Evolutionary conservation across 306 rosid species (phyloP), one percentile per base, ranked within the genome.

Genomic region (Oemleria cerasiformis): DNA sequence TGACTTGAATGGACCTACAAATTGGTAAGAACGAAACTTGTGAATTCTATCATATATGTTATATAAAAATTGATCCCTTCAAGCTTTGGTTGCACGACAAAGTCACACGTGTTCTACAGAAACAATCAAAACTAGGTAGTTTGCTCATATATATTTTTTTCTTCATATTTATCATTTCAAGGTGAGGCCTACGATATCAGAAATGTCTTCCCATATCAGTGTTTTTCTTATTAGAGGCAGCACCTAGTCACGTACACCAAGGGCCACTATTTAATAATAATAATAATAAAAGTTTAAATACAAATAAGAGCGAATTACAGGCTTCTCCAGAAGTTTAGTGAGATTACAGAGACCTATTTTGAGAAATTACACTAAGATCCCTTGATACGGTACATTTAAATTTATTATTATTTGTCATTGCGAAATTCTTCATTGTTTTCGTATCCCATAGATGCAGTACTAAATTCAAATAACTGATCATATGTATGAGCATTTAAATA

Each of bases 1-100:
- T 76, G 77, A 51, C 67, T 49, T 91, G 82, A 82, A 63, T 65
- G 56, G 71, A 54, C 67, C 66, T 40, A 57, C 68, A 40, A 67
- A 11, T 75, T 56, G 80, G 86, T 78, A 78, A 48, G 79, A 59
- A 30, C 3, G 51, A 68, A 14, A 68, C 58, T 15, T 59, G 9
- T 53, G 19, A 44, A 67, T 6, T 8, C 34, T 66, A 8, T 67
- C 60, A 15, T 57, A 57, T 34, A n/a, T 51, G 19, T n/a, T 51
- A n/a, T n/a, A n/a, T 9, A n/a, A 9, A 51, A 21, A 12, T 3
- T 56, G 21, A n/a, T n/a, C 7, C 45, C 61, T 19, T 19, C 36
- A 4, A 38, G 38, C 48, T 51, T 51, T 39, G 21, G 51, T 68
- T 19, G 63, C 63, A 5, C 40, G 53, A 12, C 21, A 7, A 20